These are phyloP conservation scores for Monosporascus ibericus DNA, from an alignment of 2,329 filamentous ascomycete species.

Conservation along the genomic window DNA sequence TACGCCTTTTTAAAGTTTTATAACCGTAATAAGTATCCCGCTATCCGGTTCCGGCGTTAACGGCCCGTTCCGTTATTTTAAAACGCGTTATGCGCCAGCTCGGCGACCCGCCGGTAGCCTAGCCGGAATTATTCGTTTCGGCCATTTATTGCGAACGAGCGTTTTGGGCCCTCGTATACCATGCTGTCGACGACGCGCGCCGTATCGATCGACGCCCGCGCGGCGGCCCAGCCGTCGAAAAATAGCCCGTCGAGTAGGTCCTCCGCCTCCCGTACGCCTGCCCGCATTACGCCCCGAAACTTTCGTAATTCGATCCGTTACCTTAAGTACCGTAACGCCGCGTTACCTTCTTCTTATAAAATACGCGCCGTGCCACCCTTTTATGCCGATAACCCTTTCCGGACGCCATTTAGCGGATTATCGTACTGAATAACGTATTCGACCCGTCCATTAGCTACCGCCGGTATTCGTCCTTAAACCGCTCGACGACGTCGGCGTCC, in stretches of 20 bases:
- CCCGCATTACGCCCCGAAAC: not conserved
- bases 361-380: not conserved
- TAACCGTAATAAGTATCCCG: too few species aligned
- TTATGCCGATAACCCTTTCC: not conserved
- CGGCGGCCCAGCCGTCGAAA: not conserved
- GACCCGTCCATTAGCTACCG: not conserved
- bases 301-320: not conserved
- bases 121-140: not conserved
- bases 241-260: not conserved
- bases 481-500: not conserved
- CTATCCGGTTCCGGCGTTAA: too few species aligned
- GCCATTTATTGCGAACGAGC: not conserved
- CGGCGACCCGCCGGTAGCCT: not conserved
- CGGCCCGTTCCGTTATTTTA: too few species aligned
- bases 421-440: not conserved
- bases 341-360: not conserved
- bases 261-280: not conserved
- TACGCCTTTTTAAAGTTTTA: too few species aligned
- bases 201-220: not conserved
- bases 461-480: not conserved
- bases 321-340: not conserved
- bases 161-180: not conserved
- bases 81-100: not conserved
- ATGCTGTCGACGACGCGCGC: not conserved
- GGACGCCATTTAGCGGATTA: not conserved